Evolutionary conservation across 1,284 basidiomycete species (phyloP), one percentile per base, ranked within the genome.

Genomic region (Pholiota adiposa): DNA sequence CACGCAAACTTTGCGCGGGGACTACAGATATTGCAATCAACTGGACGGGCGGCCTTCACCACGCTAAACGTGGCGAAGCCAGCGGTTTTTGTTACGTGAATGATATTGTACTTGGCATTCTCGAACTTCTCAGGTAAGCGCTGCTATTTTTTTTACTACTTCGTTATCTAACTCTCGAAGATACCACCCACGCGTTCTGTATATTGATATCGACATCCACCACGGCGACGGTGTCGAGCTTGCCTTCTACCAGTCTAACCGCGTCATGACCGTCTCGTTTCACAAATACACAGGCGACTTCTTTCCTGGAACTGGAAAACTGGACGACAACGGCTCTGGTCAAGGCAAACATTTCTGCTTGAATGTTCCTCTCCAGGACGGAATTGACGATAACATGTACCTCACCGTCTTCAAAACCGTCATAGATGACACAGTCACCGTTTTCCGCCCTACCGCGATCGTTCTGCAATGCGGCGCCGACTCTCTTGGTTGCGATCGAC

Each of bases 221-320:
- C 96, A 98, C 70, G 96, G 96, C 19, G 96, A 98, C 69, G 96
- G 96, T 25, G 96, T 98, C 5, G 96, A 98, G 72, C 91, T 96
- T 65, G 97, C 97, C 0, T 99, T 99, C 75, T 99, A 98, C 77
- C 92, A 96, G 68, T 94, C 95, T 36, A 97, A 99, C 69, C 90
- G 97, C 21, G 97, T 99, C 60, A 92, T 98, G 86, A 99, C 97
- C 0, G 94, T 98, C 19, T 98, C 97, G 0, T 99, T 99, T 77
- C 97, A 99, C 83, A 99, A 99, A 77, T 99, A 98, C 78, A 96
- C 93, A 1, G 94, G 94, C 63, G 95, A 98, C 71, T 99, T 99
- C 80, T 99, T 99, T 75, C 96, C 96, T 0, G 94, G 95, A 0
- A 98, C 96, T 0, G 96, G 96, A 14, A 94, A 96, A 72, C 82